These are phyloP conservation scores for Vitellaria paradoxa DNA, from an alignment of 179 eudicot genomes.

Conservation along the genomic window DNA sequence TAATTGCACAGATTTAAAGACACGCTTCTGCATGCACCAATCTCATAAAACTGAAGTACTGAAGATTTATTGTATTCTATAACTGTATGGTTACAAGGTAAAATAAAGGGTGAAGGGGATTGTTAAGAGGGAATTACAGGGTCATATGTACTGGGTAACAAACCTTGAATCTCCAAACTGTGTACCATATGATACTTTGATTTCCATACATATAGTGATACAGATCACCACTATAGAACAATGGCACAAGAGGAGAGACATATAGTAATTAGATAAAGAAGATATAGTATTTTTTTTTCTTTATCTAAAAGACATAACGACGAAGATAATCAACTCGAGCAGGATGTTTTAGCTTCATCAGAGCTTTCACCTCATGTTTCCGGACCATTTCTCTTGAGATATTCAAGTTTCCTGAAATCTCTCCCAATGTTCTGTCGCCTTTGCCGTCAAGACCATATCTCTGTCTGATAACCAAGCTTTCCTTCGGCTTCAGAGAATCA, in stretches of 20 bases:
- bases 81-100: not conserved
- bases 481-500: constrained; percentile 94
- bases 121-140: constrained; percentile 7
- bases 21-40: not conserved
- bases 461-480: constrained; percentile 91
- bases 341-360: constrained; percentile 96
- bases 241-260: not conserved
- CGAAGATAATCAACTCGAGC: constrained; percentile 85
- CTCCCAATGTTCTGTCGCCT: constrained; percentile 88
- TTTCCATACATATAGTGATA: constrained; percentile 7
- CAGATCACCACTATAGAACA: constrained; percentile 1
- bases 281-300: not conserved
- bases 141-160: constrained; percentile 5
- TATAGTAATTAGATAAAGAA: not conserved
- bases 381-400: constrained; percentile 97
- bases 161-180: not conserved
- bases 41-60: not conserved
- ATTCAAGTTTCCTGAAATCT: constrained; percentile 87
- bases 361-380: constrained; percentile 91
- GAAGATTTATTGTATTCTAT: not conserved
- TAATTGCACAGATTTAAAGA: no score
- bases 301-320: constrained; percentile 42
- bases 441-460: constrained; percentile 94
- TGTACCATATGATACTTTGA: not conserved
- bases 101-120: not conserved